Evolutionary conservation across 2,329 filamentous ascomycete species (phyloP), one percentile per base, ranked within the genome.

Genomic region (Claviceps sp.): DNA sequence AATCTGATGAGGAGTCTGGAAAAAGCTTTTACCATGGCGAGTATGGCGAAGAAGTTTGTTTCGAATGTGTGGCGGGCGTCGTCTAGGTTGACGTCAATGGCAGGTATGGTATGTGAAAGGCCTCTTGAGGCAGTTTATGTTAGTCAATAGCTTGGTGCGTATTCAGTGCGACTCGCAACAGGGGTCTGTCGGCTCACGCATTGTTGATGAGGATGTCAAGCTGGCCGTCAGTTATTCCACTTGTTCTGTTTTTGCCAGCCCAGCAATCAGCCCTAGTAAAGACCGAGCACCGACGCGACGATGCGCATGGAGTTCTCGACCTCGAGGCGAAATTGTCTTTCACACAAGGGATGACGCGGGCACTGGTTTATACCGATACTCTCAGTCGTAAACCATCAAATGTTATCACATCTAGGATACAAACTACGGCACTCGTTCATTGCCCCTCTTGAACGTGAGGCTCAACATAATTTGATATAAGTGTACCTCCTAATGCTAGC

Each of bases 181-280:
- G 14, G 13, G 10, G 22, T 22, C 4, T 8, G n/a, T n/a, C 46
- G 17, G 46, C 46, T 48, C 39, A 48, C 46, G 46, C 46, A 48
- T 48, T 48, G 46, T 48, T 48, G 14, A 48, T 19, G 34, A 48
- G 46, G 4, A 48, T 48, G 24, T 48, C 46, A 24, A 48, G 34
- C 4, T 19, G 34, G 3, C 46, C 46, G 17, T 37, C 46, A 2
- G 17, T 48, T 11, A 48, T 48, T 30, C 30, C 30, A 30, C 8
- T 30, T 30, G 8, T 16, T 14, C 8, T 2, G 11, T 4, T 11
- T 41, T 17, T 17, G 7, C 40, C n/a, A 8, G 39, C 6, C 40
- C 17, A 4, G 40, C 10, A 42, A 13, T 10, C 6, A 13, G 40
- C 3, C 17, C 42, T 43, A 43, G 42, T 14, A 5, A 22, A 24